Conservation (phyloP, 441 rosid species). For the Populus hybrid region DNA sequence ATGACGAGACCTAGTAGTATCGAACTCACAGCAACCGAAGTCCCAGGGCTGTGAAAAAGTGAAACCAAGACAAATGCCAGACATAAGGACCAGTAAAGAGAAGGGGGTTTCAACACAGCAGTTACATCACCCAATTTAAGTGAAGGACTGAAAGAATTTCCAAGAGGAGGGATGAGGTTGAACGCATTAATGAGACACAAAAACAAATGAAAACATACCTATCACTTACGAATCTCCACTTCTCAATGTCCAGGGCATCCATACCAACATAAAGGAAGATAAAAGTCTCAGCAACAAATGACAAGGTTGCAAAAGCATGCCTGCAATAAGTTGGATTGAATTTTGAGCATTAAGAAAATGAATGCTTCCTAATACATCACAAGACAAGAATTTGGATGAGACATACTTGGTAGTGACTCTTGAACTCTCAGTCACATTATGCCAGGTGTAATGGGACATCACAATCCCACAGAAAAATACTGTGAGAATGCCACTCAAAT, state of each 20-base stretch:
- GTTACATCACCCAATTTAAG: neutral
- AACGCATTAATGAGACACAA: neutral
- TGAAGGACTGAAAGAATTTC: neutral
- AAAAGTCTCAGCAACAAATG: conserved; percentile 74
- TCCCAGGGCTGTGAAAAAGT: conserved; percentile 63
- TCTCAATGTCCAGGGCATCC: conserved; percentile 90
- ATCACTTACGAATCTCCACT: conserved; percentile 71
- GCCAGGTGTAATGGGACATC: too few relatives aligned
- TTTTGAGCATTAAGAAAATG: conserved; percentile 7
- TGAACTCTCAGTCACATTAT: too few relatives aligned
- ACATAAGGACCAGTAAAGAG: neutral
- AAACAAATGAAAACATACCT: conserved; percentile 42
- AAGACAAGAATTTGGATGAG: conserved; percentile 6
- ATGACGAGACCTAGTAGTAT: conserved; percentile 62
- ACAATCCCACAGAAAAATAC: too few relatives aligned
- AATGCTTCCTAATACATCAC: neutral
- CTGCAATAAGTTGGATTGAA: conserved; percentile 28
- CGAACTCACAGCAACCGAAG: conserved; percentile 81
- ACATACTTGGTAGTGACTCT: conserved; percentile 41
- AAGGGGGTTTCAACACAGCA: conserved; percentile 1
- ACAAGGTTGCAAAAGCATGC: conserved; percentile 81
- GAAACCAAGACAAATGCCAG: conserved; percentile 8
- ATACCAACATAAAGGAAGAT: conserved; percentile 86
- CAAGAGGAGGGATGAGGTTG: neutral
- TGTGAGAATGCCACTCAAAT: too few relatives aligned